Evolutionary conservation across 495 filamentous ascomycete species (phyloP).

Genomic region (Hypoxylon fragiforme): DNA sequence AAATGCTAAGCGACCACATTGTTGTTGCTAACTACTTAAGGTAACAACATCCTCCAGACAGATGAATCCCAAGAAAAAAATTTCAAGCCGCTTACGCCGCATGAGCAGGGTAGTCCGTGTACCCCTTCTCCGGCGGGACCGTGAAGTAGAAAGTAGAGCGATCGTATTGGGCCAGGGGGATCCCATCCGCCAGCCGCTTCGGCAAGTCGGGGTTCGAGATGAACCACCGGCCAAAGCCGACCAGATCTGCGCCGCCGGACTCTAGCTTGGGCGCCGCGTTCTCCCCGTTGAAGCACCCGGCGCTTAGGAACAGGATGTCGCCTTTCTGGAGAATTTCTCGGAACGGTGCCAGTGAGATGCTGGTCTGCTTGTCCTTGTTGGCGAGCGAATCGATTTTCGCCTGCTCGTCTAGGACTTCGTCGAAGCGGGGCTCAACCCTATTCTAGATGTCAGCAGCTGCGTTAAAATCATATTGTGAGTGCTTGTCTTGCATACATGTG

Average conservation of each 20-base stretch:
- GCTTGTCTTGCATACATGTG: slow-evolving; percentile 43
- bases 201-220: slow-evolving; percentile 70
- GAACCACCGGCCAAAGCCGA: slow-evolving; percentile 61
- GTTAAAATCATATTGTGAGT: slow-evolving; percentile 53
- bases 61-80: not conserved
- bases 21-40: too few species aligned
- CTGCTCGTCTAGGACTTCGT: slow-evolving; percentile 51
- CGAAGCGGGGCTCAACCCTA: slow-evolving; percentile 61
- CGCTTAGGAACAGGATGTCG: slow-evolving; percentile 54
- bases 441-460: slow-evolving; percentile 41
- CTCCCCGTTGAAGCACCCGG: slow-evolving; percentile 59
- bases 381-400: slow-evolving; percentile 46
- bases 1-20: too few species aligned
- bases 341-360: slow-evolving; percentile 51
- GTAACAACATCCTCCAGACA: too few species aligned
- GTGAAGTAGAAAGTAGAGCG: slow-evolving; percentile 61
- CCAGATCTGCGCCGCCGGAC: slow-evolving; percentile 49
- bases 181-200: slow-evolving; percentile 58
- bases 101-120: slow-evolving; percentile 57
- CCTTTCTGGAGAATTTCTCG: slow-evolving; percentile 47
- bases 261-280: slow-evolving; percentile 56
- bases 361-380: slow-evolving; percentile 44
- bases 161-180: slow-evolving; percentile 59
- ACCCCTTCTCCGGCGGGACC: slow-evolving; percentile 55
- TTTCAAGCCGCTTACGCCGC: slow-evolving; percentile 1